phyloP scores from a whole-genome alignment of 495 filamentous ascomycete species.

The Lentithecium fluviatile region DNA sequence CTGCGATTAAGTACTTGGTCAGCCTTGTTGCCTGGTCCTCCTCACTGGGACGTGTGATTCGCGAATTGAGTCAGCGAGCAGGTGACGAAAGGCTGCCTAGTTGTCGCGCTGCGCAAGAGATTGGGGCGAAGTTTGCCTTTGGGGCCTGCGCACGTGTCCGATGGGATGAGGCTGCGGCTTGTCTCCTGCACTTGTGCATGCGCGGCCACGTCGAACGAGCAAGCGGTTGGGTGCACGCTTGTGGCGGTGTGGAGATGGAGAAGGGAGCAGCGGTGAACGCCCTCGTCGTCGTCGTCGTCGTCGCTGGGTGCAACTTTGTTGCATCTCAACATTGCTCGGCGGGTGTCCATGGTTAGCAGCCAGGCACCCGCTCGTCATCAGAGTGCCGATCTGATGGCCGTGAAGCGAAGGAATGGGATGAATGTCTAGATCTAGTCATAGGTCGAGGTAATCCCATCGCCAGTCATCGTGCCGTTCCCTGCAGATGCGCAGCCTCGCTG shows the following conservation, averaged over 20 bases:
- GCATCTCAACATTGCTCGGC: background rate
- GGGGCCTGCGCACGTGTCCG: slow-evolving; percentile 7
- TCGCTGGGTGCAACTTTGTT: background rate
- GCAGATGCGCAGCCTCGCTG: too few relatives aligned
- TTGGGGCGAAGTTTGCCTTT: slow-evolving; percentile 3
- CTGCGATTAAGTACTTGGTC: background rate
- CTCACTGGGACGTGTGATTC: background rate
- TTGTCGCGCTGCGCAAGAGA: background rate
- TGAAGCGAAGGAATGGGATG: too few relatives aligned
- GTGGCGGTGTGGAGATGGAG: slow-evolving; percentile 9
- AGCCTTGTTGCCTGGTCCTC: slow-evolving; percentile 10
- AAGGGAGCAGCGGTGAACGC: background rate
- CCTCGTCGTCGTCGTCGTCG: background rate
- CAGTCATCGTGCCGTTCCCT: too few relatives aligned
- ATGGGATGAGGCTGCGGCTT: background rate
- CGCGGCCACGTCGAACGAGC: slow-evolving; percentile 1
- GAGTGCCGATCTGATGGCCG: too few relatives aligned
- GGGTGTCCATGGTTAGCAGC: too few relatives aligned
- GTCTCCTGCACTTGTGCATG: background rate
- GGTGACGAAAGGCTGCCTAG: slow-evolving; percentile 13
- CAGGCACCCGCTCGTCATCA: too few relatives aligned
- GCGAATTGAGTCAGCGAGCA: slow-evolving; percentile 1
- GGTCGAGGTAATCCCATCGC: too few relatives aligned
- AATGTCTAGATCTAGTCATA: too few relatives aligned
- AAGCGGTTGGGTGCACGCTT: background rate